A percentile compares a stretch with the other conserved stretches of the same genome.
Evolutionary conservation across 495 filamentous ascomycete species (phyloP).

Genomic region (Aspergillus leporis): DNA sequence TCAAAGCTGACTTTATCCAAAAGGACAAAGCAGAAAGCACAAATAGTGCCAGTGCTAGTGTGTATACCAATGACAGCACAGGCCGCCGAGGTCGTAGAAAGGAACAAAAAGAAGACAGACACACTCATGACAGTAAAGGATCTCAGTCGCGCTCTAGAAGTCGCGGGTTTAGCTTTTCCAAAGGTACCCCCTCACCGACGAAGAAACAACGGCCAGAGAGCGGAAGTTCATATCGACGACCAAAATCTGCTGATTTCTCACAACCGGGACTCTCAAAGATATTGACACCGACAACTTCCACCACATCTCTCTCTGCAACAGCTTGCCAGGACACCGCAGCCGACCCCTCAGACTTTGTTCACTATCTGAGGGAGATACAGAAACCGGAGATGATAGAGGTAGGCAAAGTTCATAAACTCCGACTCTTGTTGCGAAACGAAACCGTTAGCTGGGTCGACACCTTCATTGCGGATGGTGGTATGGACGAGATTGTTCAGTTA

Average conservation of each 20-base stretch:
- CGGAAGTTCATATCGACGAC: conserved; percentile 39
- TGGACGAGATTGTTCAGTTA: conserved; percentile 85
- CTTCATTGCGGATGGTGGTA: conserved; percentile 86
- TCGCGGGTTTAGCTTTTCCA: conserved; percentile 73
- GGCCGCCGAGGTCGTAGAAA: conserved; percentile 48
- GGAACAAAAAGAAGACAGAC: conserved; percentile 37
- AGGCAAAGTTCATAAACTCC: conserved; percentile 90
- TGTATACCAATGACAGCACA: conserved; percentile 30
- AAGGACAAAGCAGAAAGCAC: conserved; percentile 74
- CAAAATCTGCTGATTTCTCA: conserved; percentile 43
- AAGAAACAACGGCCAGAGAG: conserved; percentile 57
- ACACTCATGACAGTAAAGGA: conserved; percentile 50
- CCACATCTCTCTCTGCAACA: conserved; percentile 43
- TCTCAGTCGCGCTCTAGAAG: conserved; percentile 65
- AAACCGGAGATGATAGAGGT: conserved; percentile 84
- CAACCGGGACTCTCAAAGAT: conserved; percentile 50
- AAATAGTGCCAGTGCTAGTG: conserved; percentile 32
- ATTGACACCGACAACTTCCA: conserved; percentile 42
- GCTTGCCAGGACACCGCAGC: conserved; percentile 48
- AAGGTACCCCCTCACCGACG: conserved; percentile 55
- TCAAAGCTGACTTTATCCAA: conserved; percentile 93
- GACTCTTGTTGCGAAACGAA: conserved; percentile 88
- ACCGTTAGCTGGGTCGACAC: conserved; percentile 91
- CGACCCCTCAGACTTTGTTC: conserved; percentile 76
- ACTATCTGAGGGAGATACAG: conserved; percentile 73